Base-by-base conservation (phyloP, 345 rosid genomes). In the Populus ilicifolia region DNA sequence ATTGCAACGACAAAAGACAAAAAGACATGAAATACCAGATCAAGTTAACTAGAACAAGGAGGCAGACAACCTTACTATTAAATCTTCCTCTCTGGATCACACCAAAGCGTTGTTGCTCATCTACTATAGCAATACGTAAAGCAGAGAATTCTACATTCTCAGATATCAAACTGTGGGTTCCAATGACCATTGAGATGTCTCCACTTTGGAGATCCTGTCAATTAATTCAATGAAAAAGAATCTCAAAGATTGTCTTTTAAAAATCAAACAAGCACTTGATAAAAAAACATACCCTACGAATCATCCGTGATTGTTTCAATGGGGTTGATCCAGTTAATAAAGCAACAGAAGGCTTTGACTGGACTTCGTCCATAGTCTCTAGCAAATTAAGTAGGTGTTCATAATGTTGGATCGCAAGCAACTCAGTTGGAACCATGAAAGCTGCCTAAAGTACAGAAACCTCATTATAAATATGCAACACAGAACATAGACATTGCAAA, bases 31-130 rank as follows among this genome's bases (percentile, higher is more conserved):
- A 39, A 69, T 17, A n/a, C 16, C 63, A 29, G 2, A 9, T 3
- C 5, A 41, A 10, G 33, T 10, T 43, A 75, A 44, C 27, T 29
- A 66, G 69, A 74, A 43, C 64, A 81, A 74, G 67, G 59, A 74
- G 69, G 76, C 35, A 73, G 69, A 81, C 88, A 70, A 96, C 99
- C 99, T 92, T 96, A 87, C 92, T 90, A 87, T 90, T 96, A 82
- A 96, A 93, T 70, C 88, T 92, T 81, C 98, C 99, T 84, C 99
- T 92, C 82, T 96, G 99, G 83, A 96, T 90, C 75, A 95, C 98
- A 67, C 99, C 99, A 92, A 95, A 95, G 65, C 98, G 93, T 83
- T 96, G 99, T 75, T 93, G 97, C 88, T 93, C 98, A 81, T 96
- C 99, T 72, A 96, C 98, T 77, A 96, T 92, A 64, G 99, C 89